Evolutionary conservation across 2,329 filamentous ascomycete genomes (phyloP).

Genomic region (Aspergillus hiratsukae): DNA sequence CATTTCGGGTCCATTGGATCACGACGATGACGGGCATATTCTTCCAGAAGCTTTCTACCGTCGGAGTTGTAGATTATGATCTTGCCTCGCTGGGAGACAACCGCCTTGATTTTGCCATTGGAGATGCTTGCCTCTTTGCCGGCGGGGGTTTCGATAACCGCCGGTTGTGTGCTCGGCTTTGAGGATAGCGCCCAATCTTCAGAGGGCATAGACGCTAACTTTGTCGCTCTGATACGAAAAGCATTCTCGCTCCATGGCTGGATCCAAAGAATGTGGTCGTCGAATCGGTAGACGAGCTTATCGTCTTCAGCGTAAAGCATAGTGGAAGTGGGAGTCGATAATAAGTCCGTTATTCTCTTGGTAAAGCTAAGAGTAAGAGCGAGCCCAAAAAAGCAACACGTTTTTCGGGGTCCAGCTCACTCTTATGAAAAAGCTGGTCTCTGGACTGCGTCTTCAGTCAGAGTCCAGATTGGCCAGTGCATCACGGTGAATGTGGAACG

Average conservation of each 20-base stretch:
- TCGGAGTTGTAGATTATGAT: slow-evolving; percentile 44
- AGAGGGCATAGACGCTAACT: slow-evolving; percentile 30
- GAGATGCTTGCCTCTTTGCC: slow-evolving; percentile 37
- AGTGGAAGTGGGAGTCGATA: slow-evolving; percentile 1
- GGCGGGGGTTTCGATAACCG: slow-evolving; percentile 13
- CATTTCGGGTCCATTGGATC: slow-evolving; percentile 56
- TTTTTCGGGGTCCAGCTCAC: neutral
- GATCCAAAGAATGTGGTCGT: slow-evolving; percentile 36
- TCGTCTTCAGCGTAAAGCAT: slow-evolving; percentile 34
- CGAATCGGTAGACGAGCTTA: slow-evolving; percentile 34
- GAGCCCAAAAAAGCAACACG: neutral
- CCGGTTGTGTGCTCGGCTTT: slow-evolving; percentile 11
- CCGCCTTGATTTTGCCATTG: slow-evolving; percentile 49
- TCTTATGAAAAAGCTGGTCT: neutral
- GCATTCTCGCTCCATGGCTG: slow-evolving; percentile 38
- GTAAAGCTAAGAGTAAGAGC: neutral
- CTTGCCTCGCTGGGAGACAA: slow-evolving; percentile 47
- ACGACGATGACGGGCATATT: slow-evolving; percentile 48
- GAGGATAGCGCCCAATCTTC: slow-evolving; percentile 35
- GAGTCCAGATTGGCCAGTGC: neutral
- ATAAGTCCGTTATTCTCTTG: neutral
- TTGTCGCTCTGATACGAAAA: slow-evolving; percentile 36
- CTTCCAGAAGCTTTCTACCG: slow-evolving; percentile 47
- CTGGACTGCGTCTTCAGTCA: neutral
- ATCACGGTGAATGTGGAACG: neutral